Evolutionary conservation across 495 filamentous ascomycete species (phyloP), one percentile per base, ranked within the genome.

Genomic region (Penicillium coffeae): DNA sequence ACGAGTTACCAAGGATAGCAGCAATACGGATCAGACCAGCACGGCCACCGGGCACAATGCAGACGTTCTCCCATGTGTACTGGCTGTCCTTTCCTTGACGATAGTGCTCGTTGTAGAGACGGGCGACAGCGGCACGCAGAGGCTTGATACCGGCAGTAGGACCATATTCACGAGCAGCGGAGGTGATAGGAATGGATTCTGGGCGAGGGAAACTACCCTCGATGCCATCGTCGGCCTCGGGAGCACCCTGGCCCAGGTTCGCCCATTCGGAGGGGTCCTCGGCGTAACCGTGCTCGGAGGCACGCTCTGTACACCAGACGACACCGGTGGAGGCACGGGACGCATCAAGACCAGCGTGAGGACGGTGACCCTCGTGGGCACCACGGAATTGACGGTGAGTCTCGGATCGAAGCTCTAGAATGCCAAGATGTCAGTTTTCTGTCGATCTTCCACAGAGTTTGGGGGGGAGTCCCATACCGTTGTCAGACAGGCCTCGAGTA

Each of bases 1-100:
- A 95, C 44, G 90, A 85, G 60, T 95, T 95, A 55, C 90, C 90
- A 55, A 97, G 66, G 10, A 97, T 92, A 18, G 92, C 92, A 2
- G 92, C 90, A 69, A 96, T 95, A 39, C 92, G 81, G 52, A 96
- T 95, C 71, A 97, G 72, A 19, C 92, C 92, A 13, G 92, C 91
- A 52, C 92, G 78, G 20, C 92, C 92, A 66, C 92, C 92, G 34
- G 92, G 92, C 3, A 97, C 92, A 61, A 97, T 94, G 68, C 88
- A 90, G n/a, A 96, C 92, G 69, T 97, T 96, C 72, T 96, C 92
- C 86, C 89, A 95, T n/a, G 86, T 90, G 64, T 97, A 96, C 68
- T 95, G 76, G 64, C 86, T 91, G n/a, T 77, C 72, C 70, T 93
- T 90, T 49, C 87, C 88, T 68, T 91, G 73, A 36, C 92, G 83